Evolutionary conservation across 2,329 filamentous ascomycete genomes (phyloP), one percentile per base, ranked within the genome.

Genomic region (Pyricularia pennisetigena): DNA sequence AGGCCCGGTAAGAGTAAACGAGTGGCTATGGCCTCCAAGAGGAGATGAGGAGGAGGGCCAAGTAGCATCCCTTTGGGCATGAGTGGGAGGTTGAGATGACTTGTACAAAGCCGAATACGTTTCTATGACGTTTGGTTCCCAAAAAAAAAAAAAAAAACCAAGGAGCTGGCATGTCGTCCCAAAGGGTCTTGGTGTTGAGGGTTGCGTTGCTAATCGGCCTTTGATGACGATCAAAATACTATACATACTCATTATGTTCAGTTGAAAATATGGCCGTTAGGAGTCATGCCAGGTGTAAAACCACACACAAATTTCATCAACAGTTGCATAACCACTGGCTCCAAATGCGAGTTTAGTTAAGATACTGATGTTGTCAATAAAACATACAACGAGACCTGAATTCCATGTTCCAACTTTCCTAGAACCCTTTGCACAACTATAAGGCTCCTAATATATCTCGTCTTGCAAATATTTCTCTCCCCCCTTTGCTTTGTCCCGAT

Each of bases 1-100:
- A 69, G 84, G 70, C 77, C 80, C 28, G 84, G 85, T 30, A 87
- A 87, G 79, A 80, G 76, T 64, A 79, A 83, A 74, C 79, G 85
- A 75, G 82, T 84, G 76, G 78, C 82, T 2, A 74, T 74, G 59
- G 77, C 76, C 63, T 77, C 74, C 63, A 80, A 75, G 74, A 76
- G 76, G 73, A 79, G 69, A 73, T 68, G 59, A 70, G n/a, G 59
- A 70, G n/a, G 49, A 35, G 64, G 64, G 32, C 5, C 6, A 32
- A 10, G 64, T 28, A 9, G 20, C 20, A 20, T 49, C 5, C 7
- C 35, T 49, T 49, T 20, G 35, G 16, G 7, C 1, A 10, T 32
- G 3, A 10, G 2, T 32, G 30, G 9, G 9, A 8, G 35, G 35
- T 49, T 49, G 35, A 49, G 35, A 49, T 20, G 5, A 49, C 35